Conservation (phyloP, 164 flowering plant genomes). For the Aristolochia fimbriata region DNA sequence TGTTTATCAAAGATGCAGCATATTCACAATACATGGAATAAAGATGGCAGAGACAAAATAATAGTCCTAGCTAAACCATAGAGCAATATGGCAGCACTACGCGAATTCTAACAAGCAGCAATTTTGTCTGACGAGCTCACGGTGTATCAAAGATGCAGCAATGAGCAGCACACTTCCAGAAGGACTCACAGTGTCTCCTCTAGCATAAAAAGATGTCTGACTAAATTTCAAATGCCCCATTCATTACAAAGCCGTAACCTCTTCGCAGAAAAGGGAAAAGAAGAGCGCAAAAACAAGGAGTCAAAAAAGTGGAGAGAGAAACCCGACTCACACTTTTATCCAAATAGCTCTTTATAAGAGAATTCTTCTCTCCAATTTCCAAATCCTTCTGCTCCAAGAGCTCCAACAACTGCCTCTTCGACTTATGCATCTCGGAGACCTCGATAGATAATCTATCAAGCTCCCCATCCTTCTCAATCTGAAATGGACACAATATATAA, state of each 20-base stretch:
- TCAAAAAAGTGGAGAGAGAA: not conserved
- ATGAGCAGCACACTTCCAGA: no score
- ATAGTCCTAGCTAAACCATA: not conserved
- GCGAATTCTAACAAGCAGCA: no score
- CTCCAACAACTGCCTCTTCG: constrained; percentile 71
- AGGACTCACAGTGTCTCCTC: no score
- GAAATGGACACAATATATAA: not conserved
- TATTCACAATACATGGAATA: not conserved
- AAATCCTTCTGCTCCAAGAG: constrained; percentile 67
- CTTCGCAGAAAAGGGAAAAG: no score
- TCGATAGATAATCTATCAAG: constrained; percentile 53
- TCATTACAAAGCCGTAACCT: no score
- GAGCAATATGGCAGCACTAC: no score
- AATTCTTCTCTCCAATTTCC: constrained; percentile 70
- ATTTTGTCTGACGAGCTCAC: no score
- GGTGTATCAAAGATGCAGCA: no score
- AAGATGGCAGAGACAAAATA: not conserved
- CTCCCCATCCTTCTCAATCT: constrained; percentile 83
- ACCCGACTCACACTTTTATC: constrained; percentile 65
- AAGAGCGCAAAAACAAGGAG: no score
- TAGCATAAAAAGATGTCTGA: no score
- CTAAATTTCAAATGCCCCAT: no score
- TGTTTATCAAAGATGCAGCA: not conserved
- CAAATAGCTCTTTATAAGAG: constrained; percentile 57
- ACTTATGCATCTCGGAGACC: constrained; percentile 54